These are phyloP conservation scores for Bisporella sp. DNA, from an alignment of 2,329 filamentous ascomycete species.

Conservation along the genomic window DNA sequence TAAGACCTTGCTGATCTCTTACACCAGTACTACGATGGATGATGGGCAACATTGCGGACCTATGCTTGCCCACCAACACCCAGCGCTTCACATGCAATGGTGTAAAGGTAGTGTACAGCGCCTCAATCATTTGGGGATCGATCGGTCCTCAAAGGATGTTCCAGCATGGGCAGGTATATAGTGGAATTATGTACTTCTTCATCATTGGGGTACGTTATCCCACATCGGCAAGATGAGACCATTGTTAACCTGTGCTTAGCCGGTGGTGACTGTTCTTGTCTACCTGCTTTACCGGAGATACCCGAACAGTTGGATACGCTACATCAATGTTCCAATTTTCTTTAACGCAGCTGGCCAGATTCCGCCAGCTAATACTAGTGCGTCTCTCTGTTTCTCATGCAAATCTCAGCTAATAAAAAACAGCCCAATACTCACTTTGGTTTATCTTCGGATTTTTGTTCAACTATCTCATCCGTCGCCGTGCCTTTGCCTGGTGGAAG, in stretches of 20 bases:
- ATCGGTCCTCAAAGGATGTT: constrained; percentile 67
- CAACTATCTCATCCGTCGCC: constrained; percentile 59
- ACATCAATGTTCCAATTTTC: constrained; percentile 7
- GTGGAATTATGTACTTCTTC: constrained; percentile 63
- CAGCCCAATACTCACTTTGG: constrained; percentile 68
- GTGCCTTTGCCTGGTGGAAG: constrained; percentile 67
- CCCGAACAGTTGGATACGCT: constrained; percentile 52
- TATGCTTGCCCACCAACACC: constrained; percentile 46
- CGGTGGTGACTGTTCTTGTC: constrained; percentile 51
- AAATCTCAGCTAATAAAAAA: constrained; percentile 28
- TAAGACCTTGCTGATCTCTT: constrained; percentile 58
- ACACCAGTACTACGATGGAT: constrained; percentile 57
- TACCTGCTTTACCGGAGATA: constrained; percentile 47
- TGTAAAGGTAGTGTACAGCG: constrained; percentile 46
- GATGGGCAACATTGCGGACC: constrained; percentile 51
- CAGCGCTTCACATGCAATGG: constrained; percentile 41
- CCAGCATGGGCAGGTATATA: constrained; percentile 54
- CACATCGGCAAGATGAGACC: neutral
- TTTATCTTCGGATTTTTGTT: constrained; percentile 58
- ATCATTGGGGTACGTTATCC: constrained; percentile 44
- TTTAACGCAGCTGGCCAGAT: constrained; percentile 5
- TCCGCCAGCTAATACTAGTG: constrained; percentile 45
- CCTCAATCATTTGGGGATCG: constrained; percentile 65
- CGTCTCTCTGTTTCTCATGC: too few relatives aligned
- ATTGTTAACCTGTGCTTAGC: constrained; percentile 20